Evolutionary conservation across 2,329 filamentous ascomycete species (phyloP), one percentile per base, ranked within the genome.

Genomic region (Apiospora rasikravindrae): DNA sequence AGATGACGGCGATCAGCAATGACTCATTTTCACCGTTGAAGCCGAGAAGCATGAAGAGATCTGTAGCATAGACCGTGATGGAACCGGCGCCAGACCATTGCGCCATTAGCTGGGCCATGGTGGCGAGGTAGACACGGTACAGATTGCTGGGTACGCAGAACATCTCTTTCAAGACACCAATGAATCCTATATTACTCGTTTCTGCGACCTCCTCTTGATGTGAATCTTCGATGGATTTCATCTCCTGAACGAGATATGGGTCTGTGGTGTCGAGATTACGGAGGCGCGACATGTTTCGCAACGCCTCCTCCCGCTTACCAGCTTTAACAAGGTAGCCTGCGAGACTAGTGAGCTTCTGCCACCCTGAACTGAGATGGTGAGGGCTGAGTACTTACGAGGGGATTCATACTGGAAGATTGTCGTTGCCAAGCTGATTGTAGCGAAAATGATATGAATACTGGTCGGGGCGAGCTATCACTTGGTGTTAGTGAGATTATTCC

Each of bases 361-460:
- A 22, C 22, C 8, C 22, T 11, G 19, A 19, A 4, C 4, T 44
- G 24, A 24, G 22, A 69, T 7, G 26, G 13, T 11, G 8, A 16
- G 40, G 4, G n/a, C 29, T 8, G n/a, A 19, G 10, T 14, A 53
- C 67, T 11, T 40, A 13, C 92, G 90, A 0, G 92, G 92, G 0
- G 92, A 93, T 80, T 94, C 92, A 71, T 86, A 86, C 74, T 92
- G 88, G 76, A 92, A 87, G 79, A 93, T 91, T 14, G 90, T 93
- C 19, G 95, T 85, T 71, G 89, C 76, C 78, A 93, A 88, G 78
- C 95, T 94, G 73, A 95, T 82, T 5, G 88, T 88, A 2, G 93
- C 91, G 77, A 95, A 94, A 78, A 94, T 94, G 80, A 96, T 85
- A 79, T 96, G 93, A 72, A 95, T 84, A 75, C 90, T 91, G 57